Conservation (phyloP, 2,329 filamentous ascomycete species). For the Alternaria brassicae region DNA sequence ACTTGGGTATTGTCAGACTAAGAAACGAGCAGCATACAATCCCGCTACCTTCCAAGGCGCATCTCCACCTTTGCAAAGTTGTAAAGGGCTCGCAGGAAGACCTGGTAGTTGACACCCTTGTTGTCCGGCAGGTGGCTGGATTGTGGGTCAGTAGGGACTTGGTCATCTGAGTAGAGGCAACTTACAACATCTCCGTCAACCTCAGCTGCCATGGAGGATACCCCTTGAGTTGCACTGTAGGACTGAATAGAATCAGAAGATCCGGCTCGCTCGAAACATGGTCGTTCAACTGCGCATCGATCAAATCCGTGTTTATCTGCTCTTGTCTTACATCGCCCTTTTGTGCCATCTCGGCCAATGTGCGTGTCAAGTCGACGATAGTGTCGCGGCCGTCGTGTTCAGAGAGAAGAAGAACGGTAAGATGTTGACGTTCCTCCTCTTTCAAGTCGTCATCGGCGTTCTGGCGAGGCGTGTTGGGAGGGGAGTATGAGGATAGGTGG, state of each 20-base stretch:
- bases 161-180: slow-evolving; percentile 25
- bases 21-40: slow-evolving; percentile 6
- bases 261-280: slow-evolving; percentile 88
- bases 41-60: slow-evolving; percentile 70
- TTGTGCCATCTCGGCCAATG: slow-evolving; percentile 93
- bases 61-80: slow-evolving; percentile 89
- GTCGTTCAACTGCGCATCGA: slow-evolving; percentile 84
- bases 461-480: slow-evolving; percentile 52
- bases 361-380: slow-evolving; percentile 93
- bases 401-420: slow-evolving; percentile 80
- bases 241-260: slow-evolving; percentile 84
- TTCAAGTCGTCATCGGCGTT: slow-evolving; percentile 43
- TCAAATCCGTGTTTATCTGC: slow-evolving; percentile 84
- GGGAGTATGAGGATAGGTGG: slow-evolving; percentile 68
- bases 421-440: slow-evolving; percentile 45
- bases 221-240: slow-evolving; percentile 81
- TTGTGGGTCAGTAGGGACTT: slow-evolving; percentile 14
- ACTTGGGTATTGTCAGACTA: slow-evolving; percentile 25
- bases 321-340: slow-evolving; percentile 78
- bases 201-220: slow-evolving; percentile 98
- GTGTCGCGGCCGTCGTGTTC: slow-evolving; percentile 90
- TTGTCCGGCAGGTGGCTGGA: slow-evolving; percentile 68
- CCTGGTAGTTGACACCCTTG: slow-evolving; percentile 87
- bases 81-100: slow-evolving; percentile 84
- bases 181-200: slow-evolving; percentile 88